Evolutionary conservation across 306 rosid genomes (phyloP).

Genomic region (Luffa aegyptiaca): DNA sequence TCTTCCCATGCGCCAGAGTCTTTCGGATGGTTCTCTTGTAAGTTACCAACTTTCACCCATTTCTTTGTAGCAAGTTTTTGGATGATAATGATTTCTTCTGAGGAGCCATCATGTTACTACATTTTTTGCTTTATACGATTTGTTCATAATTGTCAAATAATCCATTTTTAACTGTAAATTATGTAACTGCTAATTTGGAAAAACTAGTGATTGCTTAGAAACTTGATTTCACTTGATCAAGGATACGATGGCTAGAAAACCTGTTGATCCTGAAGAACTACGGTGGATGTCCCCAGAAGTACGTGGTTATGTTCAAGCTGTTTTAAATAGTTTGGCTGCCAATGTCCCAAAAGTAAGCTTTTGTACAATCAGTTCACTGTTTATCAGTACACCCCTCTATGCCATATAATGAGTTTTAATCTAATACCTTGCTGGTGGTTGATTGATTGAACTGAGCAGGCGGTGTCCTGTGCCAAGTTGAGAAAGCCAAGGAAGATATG

Average conservation of each 20-base stretch:
- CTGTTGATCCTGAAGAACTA: too few species aligned
- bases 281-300: too few species aligned
- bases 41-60: conserved; percentile 19
- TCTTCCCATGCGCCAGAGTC: conserved; percentile 58
- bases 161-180: neutral
- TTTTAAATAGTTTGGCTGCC: too few species aligned
- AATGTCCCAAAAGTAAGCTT: too few species aligned
- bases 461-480: conserved; percentile 98
- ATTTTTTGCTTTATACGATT: neutral
- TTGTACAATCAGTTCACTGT: too few species aligned
- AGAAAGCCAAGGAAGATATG: conserved; percentile 98
- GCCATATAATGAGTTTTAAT: conserved; percentile 12
- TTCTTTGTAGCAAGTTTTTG: neutral
- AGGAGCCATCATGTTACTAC: neutral
- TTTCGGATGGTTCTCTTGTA: conserved; percentile 94
- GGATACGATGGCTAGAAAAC: too few species aligned
- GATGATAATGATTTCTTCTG: neutral
- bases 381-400: too few species aligned
- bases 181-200: neutral
- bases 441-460: conserved; percentile 63
- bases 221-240: neutral
- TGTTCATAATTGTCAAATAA: neutral
- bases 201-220: neutral
- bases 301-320: too few species aligned
- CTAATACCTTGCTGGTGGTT: conserved; percentile 8